A percentile compares a stretch with the other conserved stretches of the same genome.
Conservation (phyloP, 305 asterid species). For the Coffea humblotiana region DNA sequence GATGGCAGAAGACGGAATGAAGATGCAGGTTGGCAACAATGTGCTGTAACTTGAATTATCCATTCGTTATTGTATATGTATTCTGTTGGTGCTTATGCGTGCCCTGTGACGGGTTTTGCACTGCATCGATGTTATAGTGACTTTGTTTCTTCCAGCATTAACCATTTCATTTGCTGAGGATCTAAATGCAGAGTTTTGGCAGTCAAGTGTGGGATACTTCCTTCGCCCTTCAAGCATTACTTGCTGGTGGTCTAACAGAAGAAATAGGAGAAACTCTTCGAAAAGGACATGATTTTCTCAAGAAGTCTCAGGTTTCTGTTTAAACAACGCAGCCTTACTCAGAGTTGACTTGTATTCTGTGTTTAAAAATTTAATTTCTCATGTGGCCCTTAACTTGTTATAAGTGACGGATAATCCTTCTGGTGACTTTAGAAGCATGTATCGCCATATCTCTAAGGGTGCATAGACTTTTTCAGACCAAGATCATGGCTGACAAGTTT, state of each 20-base stretch:
- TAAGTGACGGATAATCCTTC: slow-evolving; percentile 64
- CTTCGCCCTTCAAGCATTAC: slow-evolving; percentile 73
- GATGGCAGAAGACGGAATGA: slow-evolving; percentile 98
- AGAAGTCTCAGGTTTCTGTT: slow-evolving; percentile 62
- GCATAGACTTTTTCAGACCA: slow-evolving; percentile 85
- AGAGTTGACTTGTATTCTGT: background rate
- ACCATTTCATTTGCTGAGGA: no score
- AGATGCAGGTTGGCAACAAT: slow-evolving; percentile 64
- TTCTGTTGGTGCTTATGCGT: no score
- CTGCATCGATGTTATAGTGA: no score
- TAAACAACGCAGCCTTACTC: background rate
- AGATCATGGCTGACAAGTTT: slow-evolving; percentile 90
- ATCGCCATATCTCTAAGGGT: slow-evolving; percentile 75
- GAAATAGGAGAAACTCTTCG: slow-evolving; percentile 59
- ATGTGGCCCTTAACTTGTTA: slow-evolving; percentile 2
- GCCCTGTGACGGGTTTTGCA: no score
- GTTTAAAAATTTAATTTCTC: background rate
- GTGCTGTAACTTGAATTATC: background rate
- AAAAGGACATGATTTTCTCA: slow-evolving; percentile 66
- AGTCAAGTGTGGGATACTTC: slow-evolving; percentile 90
- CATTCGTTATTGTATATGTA: no score
- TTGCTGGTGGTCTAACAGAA: slow-evolving; percentile 59
- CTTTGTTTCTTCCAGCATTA: no score
- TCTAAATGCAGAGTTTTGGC: slow-evolving; percentile 62
- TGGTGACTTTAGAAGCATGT: slow-evolving; percentile 63